Conservation (phyloP, 805 yeast species). For the Barnettozyma sp. region DNA sequence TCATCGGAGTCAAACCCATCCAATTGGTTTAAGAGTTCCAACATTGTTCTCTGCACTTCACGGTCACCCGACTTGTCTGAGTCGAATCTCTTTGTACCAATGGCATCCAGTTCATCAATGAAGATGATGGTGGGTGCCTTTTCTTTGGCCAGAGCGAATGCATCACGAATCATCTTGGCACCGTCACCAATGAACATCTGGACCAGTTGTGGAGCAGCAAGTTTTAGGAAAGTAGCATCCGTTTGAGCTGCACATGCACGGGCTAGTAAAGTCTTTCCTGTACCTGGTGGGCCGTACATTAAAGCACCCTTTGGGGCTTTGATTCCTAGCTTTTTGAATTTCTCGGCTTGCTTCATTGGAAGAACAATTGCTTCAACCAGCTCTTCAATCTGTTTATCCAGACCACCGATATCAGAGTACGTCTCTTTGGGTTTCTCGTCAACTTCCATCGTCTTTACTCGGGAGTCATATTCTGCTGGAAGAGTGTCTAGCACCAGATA, state of each 20-base stretch:
- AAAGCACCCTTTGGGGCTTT: slow-evolving; percentile 98
- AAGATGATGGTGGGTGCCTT: slow-evolving; percentile 97
- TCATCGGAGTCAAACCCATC: slow-evolving; percentile 98
- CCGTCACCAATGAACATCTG: slow-evolving; percentile 99
- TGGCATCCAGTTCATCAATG: slow-evolving; percentile 97
- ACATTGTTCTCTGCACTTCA: slow-evolving; percentile 98
- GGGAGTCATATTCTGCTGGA: slow-evolving; percentile 94
- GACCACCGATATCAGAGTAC: slow-evolving; percentile 95
- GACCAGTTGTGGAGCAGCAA: slow-evolving; percentile 97
- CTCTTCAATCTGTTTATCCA: slow-evolving; percentile 97
- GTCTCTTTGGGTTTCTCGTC: slow-evolving; percentile 98
- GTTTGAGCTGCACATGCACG: slow-evolving; percentile 99
- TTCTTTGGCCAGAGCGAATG: slow-evolving; percentile 94
- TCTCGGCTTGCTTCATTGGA: slow-evolving; percentile 98
- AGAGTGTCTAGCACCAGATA: slow-evolving; percentile 87
- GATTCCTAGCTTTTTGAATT: slow-evolving; percentile 88
- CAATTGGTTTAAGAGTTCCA: slow-evolving; percentile 92
- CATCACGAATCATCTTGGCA: slow-evolving; percentile 94
- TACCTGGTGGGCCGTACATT: slow-evolving; percentile 99
- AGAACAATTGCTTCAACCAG: slow-evolving; percentile 96
- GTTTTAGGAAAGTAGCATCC: slow-evolving; percentile 90
- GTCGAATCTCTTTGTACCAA: slow-evolving; percentile 97
- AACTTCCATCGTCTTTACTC: slow-evolving; percentile 99
- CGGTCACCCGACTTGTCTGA: slow-evolving; percentile 97
- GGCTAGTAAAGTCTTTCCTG: slow-evolving; percentile 95